Evolutionary conservation across 352 stramenopile genomes (phyloP).

Genomic region (Saprolegnia parasitica): DNA sequence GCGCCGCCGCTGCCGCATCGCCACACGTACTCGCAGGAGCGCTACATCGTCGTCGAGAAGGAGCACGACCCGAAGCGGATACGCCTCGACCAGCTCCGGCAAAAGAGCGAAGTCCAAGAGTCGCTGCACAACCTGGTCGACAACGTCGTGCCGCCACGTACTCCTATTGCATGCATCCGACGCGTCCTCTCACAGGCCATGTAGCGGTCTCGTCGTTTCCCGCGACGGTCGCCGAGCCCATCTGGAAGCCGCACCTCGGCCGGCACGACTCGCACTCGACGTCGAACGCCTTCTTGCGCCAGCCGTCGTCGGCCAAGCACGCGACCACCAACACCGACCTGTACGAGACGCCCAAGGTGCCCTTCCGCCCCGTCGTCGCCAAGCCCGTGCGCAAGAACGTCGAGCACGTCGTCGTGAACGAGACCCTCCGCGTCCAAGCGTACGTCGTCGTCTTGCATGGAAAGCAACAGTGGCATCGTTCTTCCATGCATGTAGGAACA

Average conservation of each 20-base stretch:
- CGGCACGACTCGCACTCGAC: slow-evolving; percentile 42
- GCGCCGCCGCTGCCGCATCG: slow-evolving; percentile 49
- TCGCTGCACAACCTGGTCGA: slow-evolving; percentile 46
- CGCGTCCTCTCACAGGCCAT: background rate
- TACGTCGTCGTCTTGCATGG: slow-evolving; percentile 35
- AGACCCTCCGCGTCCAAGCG: slow-evolving; percentile 39
- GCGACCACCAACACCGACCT: background rate
- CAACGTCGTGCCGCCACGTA: slow-evolving; percentile 42
- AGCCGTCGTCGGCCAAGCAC: slow-evolving; percentile 16
- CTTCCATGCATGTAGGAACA: no score
- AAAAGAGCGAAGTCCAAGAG: slow-evolving; percentile 56
- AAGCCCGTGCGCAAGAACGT: slow-evolving; percentile 17
- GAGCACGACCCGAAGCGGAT: slow-evolving; percentile 51
- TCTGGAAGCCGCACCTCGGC: slow-evolving; percentile 38
- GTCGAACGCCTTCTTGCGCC: slow-evolving; percentile 42
- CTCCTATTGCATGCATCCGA: slow-evolving; percentile 18
- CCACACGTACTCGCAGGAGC: slow-evolving; percentile 56
- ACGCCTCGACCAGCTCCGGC: slow-evolving; percentile 45
- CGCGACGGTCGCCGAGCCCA: background rate
- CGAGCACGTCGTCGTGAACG: slow-evolving; percentile 27
- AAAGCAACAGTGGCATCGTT: slow-evolving; percentile 35
- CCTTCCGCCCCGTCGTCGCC: slow-evolving; percentile 21
- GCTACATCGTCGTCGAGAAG: slow-evolving; percentile 47
- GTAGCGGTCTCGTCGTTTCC: slow-evolving; percentile 18
- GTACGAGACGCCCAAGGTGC: slow-evolving; percentile 4